Evolutionary conservation across 2,329 filamentous ascomycete genomes (phyloP).

Genomic region (Hypomyces perniciosus): DNA sequence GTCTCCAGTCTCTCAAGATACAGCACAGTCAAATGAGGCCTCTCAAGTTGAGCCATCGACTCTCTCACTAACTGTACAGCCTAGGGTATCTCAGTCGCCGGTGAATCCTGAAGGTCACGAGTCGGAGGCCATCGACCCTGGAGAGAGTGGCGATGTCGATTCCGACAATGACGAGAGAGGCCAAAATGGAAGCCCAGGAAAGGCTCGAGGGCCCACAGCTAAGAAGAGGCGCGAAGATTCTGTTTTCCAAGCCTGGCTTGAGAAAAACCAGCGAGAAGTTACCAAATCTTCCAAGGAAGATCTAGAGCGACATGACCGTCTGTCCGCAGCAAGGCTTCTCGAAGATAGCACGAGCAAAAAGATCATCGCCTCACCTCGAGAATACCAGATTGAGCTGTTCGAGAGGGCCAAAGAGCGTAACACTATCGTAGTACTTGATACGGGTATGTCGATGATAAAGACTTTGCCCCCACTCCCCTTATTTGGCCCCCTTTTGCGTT

Average conservation of each 20-base stretch:
- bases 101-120: not conserved
- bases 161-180: not conserved
- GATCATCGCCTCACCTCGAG: conserved; percentile 72
- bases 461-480: not conserved
- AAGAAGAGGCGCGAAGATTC: conserved; percentile 45
- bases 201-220: conserved; percentile 36
- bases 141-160: not conserved
- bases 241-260: conserved; percentile 41
- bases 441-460: conserved; percentile 44
- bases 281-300: conserved; percentile 22
- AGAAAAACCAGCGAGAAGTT: conserved; percentile 31
- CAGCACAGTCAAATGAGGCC: not conserved
- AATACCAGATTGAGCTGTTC: conserved; percentile 90
- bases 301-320: conserved; percentile 20
- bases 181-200: conserved; percentile 18
- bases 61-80: not conserved
- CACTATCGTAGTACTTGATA: conserved; percentile 87
- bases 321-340: conserved; percentile 29
- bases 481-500: too few species aligned
- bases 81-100: not conserved
- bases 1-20: not conserved
- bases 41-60: not conserved
- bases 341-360: conserved; percentile 34
- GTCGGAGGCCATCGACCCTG: not conserved
- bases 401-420: conserved; percentile 80